phyloP scores from a whole-genome alignment of 2,329 filamentous ascomycete species.

The Chalara sp. region DNA sequence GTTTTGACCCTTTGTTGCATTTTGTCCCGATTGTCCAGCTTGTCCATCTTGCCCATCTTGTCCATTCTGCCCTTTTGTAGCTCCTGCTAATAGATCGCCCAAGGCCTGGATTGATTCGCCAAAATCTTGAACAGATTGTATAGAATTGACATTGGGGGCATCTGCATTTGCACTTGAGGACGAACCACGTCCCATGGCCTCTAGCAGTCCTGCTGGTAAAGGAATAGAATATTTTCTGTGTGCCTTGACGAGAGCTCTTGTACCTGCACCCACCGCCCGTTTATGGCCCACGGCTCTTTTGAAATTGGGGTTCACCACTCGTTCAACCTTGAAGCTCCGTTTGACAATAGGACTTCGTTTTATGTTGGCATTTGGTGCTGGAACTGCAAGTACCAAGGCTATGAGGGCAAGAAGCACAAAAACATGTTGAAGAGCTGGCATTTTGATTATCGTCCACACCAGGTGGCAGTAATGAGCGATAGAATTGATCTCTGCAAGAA shows the following conservation, averaged over 20 bases:
- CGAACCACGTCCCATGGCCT: slow-evolving; percentile 20
- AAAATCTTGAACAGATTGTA: background rate
- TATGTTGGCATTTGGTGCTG: slow-evolving; percentile 32
- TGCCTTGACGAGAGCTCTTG: slow-evolving; percentile 53
- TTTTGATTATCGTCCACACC: slow-evolving; percentile 24
- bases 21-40: slow-evolving; percentile 4
- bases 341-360: slow-evolving; percentile 30
- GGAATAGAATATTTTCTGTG: slow-evolving; percentile 61
- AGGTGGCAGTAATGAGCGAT: slow-evolving; percentile 15
- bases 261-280: slow-evolving; percentile 22
- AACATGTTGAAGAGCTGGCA: slow-evolving; percentile 26
- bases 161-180: slow-evolving; percentile 10
- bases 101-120: background rate
- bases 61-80: background rate
- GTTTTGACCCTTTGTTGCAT: background rate
- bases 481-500: too few relatives aligned
- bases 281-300: slow-evolving; percentile 14
- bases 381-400: slow-evolving; percentile 38
- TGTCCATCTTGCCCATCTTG: slow-evolving; percentile 5
- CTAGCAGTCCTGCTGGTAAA: slow-evolving; percentile 36
- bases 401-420: slow-evolving; percentile 40
- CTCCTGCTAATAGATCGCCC: background rate
- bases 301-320: slow-evolving; percentile 37
- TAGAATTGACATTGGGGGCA: background rate
- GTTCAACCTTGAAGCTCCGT: slow-evolving; percentile 27